A percentile compares a stretch with the other conserved stretches of the same genome.
Conservation (phyloP, 2,329 filamentous ascomycete species). For the Lecanicillium sp. region DNA sequence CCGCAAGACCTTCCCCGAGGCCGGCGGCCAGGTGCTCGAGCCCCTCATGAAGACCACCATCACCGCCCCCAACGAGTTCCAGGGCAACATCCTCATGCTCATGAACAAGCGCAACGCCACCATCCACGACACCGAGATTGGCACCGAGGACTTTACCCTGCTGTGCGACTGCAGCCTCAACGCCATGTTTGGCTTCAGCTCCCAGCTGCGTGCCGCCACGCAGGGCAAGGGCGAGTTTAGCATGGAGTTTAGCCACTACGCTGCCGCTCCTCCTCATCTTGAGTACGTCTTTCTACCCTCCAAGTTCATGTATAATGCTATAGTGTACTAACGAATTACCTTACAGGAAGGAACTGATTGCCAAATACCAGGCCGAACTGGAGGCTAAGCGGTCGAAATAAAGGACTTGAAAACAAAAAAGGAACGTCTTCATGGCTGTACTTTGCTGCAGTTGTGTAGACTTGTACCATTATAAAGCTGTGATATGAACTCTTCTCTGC, state of each 20-base stretch:
- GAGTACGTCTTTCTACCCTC: constrained; percentile 58
- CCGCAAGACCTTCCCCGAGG: constrained; percentile 81
- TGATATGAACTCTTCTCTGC: background rate
- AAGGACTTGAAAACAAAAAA: constrained; percentile 8
- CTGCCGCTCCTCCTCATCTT: constrained; percentile 75
- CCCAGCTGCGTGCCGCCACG: constrained; percentile 81
- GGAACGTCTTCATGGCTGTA: too few species aligned
- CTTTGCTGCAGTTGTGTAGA: background rate
- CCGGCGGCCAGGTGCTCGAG: constrained; percentile 78
- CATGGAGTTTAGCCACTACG: constrained; percentile 98
- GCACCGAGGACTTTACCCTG: constrained; percentile 87
- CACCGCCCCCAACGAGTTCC: constrained; percentile 93
- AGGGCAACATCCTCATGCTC: constrained; percentile 88
- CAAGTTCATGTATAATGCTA: background rate
- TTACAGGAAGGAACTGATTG: constrained; percentile 48
- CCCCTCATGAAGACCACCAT: constrained; percentile 98
- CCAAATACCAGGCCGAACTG: constrained; percentile 52
- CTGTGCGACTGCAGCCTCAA: constrained; percentile 90
- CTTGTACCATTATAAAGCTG: background rate
- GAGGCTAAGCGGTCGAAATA: constrained; percentile 50
- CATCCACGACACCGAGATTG: constrained; percentile 93
- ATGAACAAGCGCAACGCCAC: constrained; percentile 95
- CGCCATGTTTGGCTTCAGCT: constrained; percentile 96
- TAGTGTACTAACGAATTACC: constrained; percentile 8
- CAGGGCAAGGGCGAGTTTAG: constrained; percentile 98